Evolutionary conservation across 805 yeast species (phyloP).

Genomic region (Metschnikowia vanudenii): DNA sequence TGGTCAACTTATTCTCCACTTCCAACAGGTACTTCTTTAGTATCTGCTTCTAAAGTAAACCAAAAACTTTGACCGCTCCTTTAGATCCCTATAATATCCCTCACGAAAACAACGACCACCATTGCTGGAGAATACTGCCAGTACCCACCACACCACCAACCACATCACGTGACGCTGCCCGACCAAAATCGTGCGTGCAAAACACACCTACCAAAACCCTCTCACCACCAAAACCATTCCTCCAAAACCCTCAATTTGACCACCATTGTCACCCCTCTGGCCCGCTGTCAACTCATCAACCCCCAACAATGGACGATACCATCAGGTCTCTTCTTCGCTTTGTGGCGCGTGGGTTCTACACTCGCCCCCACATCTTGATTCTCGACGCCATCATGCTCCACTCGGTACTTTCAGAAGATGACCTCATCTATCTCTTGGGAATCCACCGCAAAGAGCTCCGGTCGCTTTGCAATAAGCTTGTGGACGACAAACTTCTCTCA

Average conservation of each 20-base stretch:
- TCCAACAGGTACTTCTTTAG: no score
- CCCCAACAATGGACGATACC: conserved; percentile 38
- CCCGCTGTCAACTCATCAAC: neutral
- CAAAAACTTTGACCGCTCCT: no score
- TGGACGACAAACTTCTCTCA: conserved; percentile 79
- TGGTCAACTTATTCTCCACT: no score
- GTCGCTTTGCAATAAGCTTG: conserved; percentile 71
- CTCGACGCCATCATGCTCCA: conserved; percentile 86
- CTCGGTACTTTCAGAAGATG: conserved; percentile 90
- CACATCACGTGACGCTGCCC: no score
- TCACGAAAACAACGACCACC: no score
- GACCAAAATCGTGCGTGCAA: no score
- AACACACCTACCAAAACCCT: no score
- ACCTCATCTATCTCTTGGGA: conserved; percentile 74
- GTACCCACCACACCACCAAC: no score
- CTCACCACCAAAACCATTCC: neutral
- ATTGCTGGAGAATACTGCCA: no score
- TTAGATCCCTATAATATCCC: no score
- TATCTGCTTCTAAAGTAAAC: no score
- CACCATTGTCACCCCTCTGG: neutral
- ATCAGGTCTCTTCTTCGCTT: conserved; percentile 62
- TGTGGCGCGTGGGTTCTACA: conserved; percentile 85
- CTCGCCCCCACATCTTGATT: conserved; percentile 76
- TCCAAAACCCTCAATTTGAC: neutral
- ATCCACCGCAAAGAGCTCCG: conserved; percentile 86